Percentiles rank a stretch among this genome's conserved stretches.
phyloP scores from a whole-genome alignment of 768 basidiomycete species.

The Tricholoma matsutake region DNA sequence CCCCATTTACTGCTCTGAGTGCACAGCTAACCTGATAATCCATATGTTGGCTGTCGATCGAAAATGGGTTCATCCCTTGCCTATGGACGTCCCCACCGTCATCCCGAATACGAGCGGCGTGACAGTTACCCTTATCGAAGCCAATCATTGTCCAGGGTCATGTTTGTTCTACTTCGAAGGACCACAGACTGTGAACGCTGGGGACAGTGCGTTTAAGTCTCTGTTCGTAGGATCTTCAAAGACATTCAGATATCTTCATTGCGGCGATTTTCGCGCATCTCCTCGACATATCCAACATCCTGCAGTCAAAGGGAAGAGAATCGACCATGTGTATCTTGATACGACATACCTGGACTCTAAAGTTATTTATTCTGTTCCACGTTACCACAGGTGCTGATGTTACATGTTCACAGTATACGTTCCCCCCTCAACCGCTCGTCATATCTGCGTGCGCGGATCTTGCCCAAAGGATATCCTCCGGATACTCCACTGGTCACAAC shows the following conservation, averaged over 20 bases:
- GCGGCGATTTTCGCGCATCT: conserved; percentile 90
- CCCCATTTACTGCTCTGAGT: conserved; percentile 94
- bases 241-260: conserved; percentile 88
- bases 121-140: conserved; percentile 90
- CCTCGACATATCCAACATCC: conserved; percentile 87
- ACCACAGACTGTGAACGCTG: conserved; percentile 82
- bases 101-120: conserved; percentile 86
- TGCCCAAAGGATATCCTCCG: conserved; percentile 53
- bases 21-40: conserved; percentile 87
- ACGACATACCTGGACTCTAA: conserved; percentile 94
- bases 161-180: conserved; percentile 95
- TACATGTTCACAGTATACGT: conserved; percentile 62
- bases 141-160: conserved; percentile 97
- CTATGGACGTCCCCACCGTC: conserved; percentile 70
- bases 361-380: conserved; percentile 29
- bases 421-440: conserved; percentile 93
- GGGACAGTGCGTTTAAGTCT: conserved; percentile 76
- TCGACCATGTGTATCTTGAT: conserved; percentile 91
- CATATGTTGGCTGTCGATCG: conserved; percentile 88
- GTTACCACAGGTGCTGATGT: background rate
- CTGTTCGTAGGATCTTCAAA: conserved; percentile 64
- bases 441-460: conserved; percentile 90
- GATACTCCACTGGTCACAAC: conserved; percentile 28
- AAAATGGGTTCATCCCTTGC: conserved; percentile 86
- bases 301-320: conserved; percentile 70